phyloP scores from a whole-genome alignment of 164 flowering plant genomes.

The Vitis cinerea region DNA sequence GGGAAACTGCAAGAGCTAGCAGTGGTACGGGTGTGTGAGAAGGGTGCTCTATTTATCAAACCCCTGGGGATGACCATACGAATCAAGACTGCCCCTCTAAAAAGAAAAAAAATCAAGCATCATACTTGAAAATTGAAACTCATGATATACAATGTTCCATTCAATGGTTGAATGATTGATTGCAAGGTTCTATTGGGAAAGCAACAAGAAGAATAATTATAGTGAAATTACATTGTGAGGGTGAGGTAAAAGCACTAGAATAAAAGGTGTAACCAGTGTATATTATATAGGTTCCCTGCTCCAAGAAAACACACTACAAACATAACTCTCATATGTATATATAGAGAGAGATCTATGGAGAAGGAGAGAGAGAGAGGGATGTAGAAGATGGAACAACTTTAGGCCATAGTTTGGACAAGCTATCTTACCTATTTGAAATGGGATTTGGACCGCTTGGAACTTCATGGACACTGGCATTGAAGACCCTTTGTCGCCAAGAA shows the following conservation, averaged over 20 bases:
- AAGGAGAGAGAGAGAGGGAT: too few relatives aligned
- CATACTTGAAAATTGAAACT: too few relatives aligned
- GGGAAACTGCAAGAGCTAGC: too few relatives aligned
- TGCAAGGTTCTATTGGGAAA: constrained; percentile 13
- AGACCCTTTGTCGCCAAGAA: constrained; percentile 23
- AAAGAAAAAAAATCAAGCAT: too few relatives aligned
- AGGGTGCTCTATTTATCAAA: too few relatives aligned
- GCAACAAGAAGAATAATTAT: constrained; percentile 10
- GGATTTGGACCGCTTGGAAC: constrained; percentile 67
- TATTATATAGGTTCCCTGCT: not conserved
- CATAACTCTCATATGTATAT: not conserved
- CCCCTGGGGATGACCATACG: too few relatives aligned
- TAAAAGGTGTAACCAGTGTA: not conserved
- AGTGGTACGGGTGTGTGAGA: too few relatives aligned
- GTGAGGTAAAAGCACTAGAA: not conserved
- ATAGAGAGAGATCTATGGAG: too few relatives aligned
- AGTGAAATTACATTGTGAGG: constrained; percentile 8
- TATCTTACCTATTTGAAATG: constrained; percentile 44
- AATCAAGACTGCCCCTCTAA: too few relatives aligned
- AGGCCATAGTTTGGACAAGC: not conserved
- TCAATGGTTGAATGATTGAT: constrained; percentile 18
- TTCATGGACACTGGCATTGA: constrained; percentile 43
- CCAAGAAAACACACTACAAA: constrained; percentile 1
- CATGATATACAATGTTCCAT: too few relatives aligned
- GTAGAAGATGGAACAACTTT: not conserved